Evolutionary conservation across 2,329 filamentous ascomycete genomes (phyloP).

Genomic region (Penicillium corylophilum): DNA sequence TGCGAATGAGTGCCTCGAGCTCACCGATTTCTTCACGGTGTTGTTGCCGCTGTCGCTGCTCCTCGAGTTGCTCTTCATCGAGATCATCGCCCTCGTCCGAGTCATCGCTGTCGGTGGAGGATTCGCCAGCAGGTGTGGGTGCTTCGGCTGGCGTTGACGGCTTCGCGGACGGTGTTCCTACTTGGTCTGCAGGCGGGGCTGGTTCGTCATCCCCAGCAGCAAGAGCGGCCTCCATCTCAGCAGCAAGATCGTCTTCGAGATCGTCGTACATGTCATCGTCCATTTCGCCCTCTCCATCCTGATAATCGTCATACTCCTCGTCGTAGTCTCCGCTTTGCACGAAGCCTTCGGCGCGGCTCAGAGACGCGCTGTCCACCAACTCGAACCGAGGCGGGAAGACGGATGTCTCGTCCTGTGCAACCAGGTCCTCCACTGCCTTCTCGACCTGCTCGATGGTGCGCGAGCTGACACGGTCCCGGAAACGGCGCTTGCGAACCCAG

Average conservation of each 20-base stretch:
- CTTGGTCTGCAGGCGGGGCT: conserved; percentile 28
- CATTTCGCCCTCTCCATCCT: conserved; percentile 51
- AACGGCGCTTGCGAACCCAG: conserved; percentile 76
- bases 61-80: conserved; percentile 46
- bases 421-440: conserved; percentile 70
- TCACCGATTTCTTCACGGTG: conserved; percentile 47
- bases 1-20: conserved; percentile 40
- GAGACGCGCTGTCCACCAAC: conserved; percentile 56
- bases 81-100: conserved; percentile 39
- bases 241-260: conserved; percentile 44
- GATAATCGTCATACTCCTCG: conserved; percentile 49
- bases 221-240: conserved; percentile 45
- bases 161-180: conserved; percentile 34
- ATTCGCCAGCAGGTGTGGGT: conserved; percentile 25
- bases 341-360: conserved; percentile 44
- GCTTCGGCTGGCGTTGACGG: conserved; percentile 30
- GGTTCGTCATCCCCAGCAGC: conserved; percentile 39
- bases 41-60: conserved; percentile 43
- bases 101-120: conserved; percentile 44
- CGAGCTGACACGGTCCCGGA: conserved; percentile 77
- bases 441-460: conserved; percentile 85
- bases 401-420: conserved; percentile 66
- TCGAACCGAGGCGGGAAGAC: conserved; percentile 60
- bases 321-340: conserved; percentile 50
- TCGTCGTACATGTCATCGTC: conserved; percentile 45